Percentiles rank a stretch among this genome's conserved stretches.
Conservation (phyloP, 345 rosid species). For the Brassica nigra region DNA sequence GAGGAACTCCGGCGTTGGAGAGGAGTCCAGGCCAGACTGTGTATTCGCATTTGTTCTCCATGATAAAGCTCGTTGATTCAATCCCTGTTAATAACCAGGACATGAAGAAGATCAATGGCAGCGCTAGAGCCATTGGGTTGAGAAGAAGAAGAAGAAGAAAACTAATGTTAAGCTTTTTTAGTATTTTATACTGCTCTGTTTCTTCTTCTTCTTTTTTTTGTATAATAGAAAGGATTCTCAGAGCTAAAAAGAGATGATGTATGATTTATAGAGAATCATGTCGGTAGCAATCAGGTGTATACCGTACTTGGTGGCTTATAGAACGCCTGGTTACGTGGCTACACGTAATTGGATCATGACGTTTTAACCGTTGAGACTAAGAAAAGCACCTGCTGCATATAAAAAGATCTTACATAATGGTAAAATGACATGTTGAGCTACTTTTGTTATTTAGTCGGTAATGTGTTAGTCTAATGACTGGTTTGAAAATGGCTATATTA, state of each 20-base stretch:
- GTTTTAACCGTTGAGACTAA: constrained; percentile 35
- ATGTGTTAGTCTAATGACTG: no score
- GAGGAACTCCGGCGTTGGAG: constrained; percentile 67
- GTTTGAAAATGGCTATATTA: no score
- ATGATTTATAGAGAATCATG: constrained; percentile 16
- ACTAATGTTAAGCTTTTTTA: background rate
- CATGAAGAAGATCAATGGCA: constrained; percentile 32
- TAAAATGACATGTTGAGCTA: background rate
- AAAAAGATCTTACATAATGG: background rate
- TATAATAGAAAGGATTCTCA: background rate
- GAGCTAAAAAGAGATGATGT: constrained; percentile 16
- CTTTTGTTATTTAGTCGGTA: background rate
- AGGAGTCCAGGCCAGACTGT: constrained; percentile 90
- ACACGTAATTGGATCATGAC: background rate
- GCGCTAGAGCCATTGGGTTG: constrained; percentile 45
- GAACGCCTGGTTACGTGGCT: constrained; percentile 18
- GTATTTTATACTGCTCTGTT: constrained; percentile 3
- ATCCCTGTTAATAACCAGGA: constrained; percentile 36
- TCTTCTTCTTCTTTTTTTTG: constrained; percentile 23
- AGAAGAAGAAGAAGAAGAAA: constrained; percentile 20
- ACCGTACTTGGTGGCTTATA: constrained; percentile 21
- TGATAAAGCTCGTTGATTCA: constrained; percentile 61
- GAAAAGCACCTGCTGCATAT: background rate
- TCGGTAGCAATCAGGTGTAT: constrained; percentile 29
- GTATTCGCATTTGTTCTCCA: constrained; percentile 70